Percentiles rank a stretch among this genome's conserved stretches.
Conservation (phyloP, 495 filamentous ascomycete genomes). For the Lasiosphaeris hirsuta region DNA sequence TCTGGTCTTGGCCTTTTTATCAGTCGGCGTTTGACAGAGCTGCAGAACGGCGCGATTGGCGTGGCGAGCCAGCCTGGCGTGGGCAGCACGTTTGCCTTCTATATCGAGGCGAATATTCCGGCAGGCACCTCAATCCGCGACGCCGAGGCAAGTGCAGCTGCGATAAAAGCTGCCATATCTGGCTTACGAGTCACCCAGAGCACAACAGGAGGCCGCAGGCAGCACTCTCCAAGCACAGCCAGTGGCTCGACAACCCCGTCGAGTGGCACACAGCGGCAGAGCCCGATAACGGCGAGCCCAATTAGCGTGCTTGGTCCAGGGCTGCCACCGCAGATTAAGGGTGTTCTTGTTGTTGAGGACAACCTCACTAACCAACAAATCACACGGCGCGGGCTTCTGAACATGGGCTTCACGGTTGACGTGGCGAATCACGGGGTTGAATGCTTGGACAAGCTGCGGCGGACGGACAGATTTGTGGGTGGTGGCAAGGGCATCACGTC, state of each 20-base stretch:
- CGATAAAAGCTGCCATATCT: constrained; percentile 14
- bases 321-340: constrained; percentile 25
- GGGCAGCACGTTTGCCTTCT: constrained; percentile 78
- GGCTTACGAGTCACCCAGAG: background rate
- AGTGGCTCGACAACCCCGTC: constrained; percentile 7
- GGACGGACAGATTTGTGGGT: constrained; percentile 31
- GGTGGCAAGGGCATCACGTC: constrained; percentile 9
- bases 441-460: constrained; percentile 54
- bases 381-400: constrained; percentile 59
- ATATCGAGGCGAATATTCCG: constrained; percentile 58
- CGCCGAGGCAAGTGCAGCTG: constrained; percentile 23
- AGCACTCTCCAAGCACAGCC: background rate
- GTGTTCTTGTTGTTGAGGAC: constrained; percentile 69
- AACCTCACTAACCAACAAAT: constrained; percentile 75
- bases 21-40: constrained; percentile 64
- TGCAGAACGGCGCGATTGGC: constrained; percentile 75
- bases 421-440: constrained; percentile 74
- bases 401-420: constrained; percentile 60
- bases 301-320: constrained; percentile 1
- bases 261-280: constrained; percentile 3
- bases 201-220: background rate
- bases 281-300: constrained; percentile 9
- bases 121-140: constrained; percentile 26
- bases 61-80: constrained; percentile 62
- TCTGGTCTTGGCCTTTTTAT: constrained; percentile 78